These are phyloP conservation scores for Carallia brachiata DNA, from an alignment of 345 rosid species.

Conservation along the genomic window DNA sequence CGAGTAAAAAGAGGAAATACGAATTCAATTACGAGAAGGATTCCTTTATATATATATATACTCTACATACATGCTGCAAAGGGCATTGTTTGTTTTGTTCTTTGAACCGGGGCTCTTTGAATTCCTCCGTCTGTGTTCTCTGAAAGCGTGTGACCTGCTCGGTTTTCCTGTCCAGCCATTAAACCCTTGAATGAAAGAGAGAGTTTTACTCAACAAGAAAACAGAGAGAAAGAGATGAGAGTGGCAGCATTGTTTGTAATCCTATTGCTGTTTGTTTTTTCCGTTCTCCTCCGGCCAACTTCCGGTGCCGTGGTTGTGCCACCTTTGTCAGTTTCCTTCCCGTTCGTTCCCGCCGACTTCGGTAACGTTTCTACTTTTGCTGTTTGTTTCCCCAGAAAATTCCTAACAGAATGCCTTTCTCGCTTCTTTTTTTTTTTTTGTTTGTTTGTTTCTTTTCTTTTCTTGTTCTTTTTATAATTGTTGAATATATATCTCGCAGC, in stretches of 20 bases:
- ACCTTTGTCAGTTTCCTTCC: constrained; percentile 47
- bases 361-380: constrained; percentile 34
- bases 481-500: constrained; percentile 26
- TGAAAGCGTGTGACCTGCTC: no score
- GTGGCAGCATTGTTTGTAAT: constrained; percentile 6
- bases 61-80: no score
- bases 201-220: no score
- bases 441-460: not conserved
- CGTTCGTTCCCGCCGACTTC: constrained; percentile 74
- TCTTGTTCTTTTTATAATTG: not conserved
- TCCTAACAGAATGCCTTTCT: not conserved
- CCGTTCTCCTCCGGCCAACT: constrained; percentile 16
- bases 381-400: constrained; percentile 23
- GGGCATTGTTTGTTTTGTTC: no score
- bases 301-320: constrained; percentile 49
- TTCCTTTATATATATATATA: no score
- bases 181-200: no score
- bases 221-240: constrained; percentile 22
- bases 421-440: not conserved
- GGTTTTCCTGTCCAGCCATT: no score
- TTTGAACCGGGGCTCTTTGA: no score
- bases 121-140: no score
- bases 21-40: no score
- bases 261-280: constrained; percentile 18
- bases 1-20: no score